Evolutionary conservation across 768 basidiomycete genomes (phyloP), one percentile per base, ranked within the genome.

Genomic region (Leccinum disarticulatum): DNA sequence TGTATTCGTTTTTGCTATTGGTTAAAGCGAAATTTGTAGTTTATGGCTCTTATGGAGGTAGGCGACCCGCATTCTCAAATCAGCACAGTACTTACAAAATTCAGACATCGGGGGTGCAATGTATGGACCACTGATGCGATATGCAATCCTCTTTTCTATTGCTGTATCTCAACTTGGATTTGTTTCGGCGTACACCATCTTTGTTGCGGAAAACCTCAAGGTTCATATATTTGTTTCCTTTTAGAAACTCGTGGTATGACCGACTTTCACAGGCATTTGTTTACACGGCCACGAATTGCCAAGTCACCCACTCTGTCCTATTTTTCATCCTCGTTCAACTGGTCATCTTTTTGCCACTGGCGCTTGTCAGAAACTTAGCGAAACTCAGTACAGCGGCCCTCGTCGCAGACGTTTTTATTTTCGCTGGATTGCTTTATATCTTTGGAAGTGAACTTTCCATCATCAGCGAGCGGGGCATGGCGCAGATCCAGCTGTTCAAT

Each of bases 81-180:
- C 27, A 15, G 53, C 46, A 36, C 43, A 15, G 33, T 17, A 36
- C 51, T 59, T 43, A 63, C 56, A 35, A 33, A 6, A 17, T 19
- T 11, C 57, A 93, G 97, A 98, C 69, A 95, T 99, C 57, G 97
- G 97, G 30, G 97, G 97, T 2, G 74, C 82, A 0, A 77, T 99
- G 9, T 98, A 97, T 67, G 97, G 97, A 2, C 85, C 86, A 14
- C 93, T 88, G 87, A 93, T 99, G 92, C 87, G 97, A 49, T 87
- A 90, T 61, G 77, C 87, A 14, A 98, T 99, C 68, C 83, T 99
- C 8, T 79, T 79, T 3, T 95, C 93, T 15, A 96, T 99, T 68
- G 80, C 89, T 0, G 70, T 95, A 25, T 98, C 96, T 1, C 97
- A 95, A 71, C 77, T 95, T 36, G 93, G 93, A 43, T 95, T 95